Evolutionary conservation across 2,329 filamentous ascomycete genomes (phyloP).

Genomic region (Sclerotinia borealis): DNA sequence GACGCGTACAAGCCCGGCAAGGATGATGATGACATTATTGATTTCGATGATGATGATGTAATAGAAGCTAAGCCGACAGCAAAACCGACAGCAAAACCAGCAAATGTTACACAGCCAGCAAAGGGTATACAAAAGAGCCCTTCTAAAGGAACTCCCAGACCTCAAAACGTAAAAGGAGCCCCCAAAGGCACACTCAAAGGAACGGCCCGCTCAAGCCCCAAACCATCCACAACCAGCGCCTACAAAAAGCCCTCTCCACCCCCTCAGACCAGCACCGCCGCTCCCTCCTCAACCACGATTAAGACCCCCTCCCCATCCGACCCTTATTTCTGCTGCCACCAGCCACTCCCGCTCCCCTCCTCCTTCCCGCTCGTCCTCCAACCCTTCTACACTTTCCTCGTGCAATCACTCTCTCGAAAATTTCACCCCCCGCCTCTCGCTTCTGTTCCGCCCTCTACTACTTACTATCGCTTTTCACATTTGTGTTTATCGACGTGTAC

Average conservation of each 20-base stretch:
- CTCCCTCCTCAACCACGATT: background rate
- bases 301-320: background rate
- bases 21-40: background rate
- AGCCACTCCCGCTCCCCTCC: background rate
- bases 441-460: background rate
- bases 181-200: background rate
- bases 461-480: constrained; percentile 6
- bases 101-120: background rate
- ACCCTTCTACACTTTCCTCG: constrained; percentile 3
- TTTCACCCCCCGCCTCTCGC: background rate
- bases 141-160: background rate
- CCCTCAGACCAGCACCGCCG: background rate
- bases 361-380: background rate
- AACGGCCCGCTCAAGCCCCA: background rate
- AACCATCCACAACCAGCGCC: background rate
- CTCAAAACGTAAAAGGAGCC: background rate
- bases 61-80: background rate
- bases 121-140: background rate
- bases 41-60: background rate
- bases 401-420: background rate
- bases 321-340: background rate
- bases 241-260: background rate
- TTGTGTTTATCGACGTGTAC: background rate
- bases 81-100: background rate
- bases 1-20: background rate